A percentile compares a stretch with the other conserved stretches of the same genome.
Conservation (phyloP, 306 rosid species). For the Arachis hypogaea region DNA sequence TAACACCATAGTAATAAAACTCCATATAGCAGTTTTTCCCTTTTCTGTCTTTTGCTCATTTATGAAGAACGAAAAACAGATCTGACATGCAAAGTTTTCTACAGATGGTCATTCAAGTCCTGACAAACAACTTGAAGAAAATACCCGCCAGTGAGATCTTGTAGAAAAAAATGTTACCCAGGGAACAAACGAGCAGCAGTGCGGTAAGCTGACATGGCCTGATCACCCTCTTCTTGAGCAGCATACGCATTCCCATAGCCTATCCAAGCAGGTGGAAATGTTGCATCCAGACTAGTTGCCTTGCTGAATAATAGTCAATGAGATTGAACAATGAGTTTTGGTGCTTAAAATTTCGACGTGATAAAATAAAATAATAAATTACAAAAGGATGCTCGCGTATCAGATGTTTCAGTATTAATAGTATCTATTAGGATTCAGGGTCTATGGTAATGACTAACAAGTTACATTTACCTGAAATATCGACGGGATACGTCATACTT, state of each 20-base stretch:
- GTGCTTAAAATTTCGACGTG: not conserved
- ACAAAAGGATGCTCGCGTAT: conserved; percentile 14
- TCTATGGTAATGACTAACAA: conserved; percentile 3
- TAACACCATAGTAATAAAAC: not conserved
- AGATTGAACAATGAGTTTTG: conserved; percentile 33
- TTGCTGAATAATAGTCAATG: conserved; percentile 59
- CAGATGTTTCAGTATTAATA: conserved; percentile 6
- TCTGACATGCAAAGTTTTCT: not conserved
- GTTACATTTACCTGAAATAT: conserved; percentile 72
- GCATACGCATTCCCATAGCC: conserved; percentile 94
- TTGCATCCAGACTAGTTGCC: conserved; percentile 90
- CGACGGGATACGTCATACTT: conserved; percentile 91
- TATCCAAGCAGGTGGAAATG: conserved; percentile 96
- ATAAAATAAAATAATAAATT: not conserved
- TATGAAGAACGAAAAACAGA: conserved; percentile 25
- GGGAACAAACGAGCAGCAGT: conserved; percentile 99
- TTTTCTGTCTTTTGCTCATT: not conserved
- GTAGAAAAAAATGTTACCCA: conserved; percentile 54
- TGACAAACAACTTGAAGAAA: conserved; percentile 13
- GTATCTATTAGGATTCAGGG: not conserved
- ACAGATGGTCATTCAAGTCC: conserved; percentile 8
- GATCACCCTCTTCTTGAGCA: conserved; percentile 98
- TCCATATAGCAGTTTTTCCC: not conserved
- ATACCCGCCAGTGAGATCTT: not conserved
- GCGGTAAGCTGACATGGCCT: conserved; percentile 96